A percentile compares a stretch with the other conserved stretches of the same genome.
phyloP scores from a whole-genome alignment of 345 rosid species.

The Salix arbutifolia region DNA sequence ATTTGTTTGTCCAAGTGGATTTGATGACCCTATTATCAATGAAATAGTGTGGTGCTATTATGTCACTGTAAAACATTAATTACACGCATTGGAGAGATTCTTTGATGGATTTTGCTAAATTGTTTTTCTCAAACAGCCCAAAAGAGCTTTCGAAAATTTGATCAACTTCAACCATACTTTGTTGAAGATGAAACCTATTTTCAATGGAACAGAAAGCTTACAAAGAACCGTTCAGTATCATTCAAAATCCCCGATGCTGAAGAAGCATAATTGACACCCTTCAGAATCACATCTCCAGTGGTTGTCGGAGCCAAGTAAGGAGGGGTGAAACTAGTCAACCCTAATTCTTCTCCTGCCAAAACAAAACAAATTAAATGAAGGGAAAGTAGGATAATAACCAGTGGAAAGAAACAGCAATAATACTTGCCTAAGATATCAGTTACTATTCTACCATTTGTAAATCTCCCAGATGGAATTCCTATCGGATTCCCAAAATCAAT shows the following conservation, averaged over 20 bases:
- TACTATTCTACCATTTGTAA: slow-evolving; percentile 9
- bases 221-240: slow-evolving; percentile 63
- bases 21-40: slow-evolving; percentile 47
- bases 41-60: neutral
- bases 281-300: slow-evolving; percentile 36
- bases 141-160: too few species aligned
- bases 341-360: slow-evolving; percentile 10
- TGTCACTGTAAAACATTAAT: too few species aligned
- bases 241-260: slow-evolving; percentile 80
- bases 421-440: slow-evolving; percentile 21
- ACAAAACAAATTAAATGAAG: neutral
- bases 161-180: too few species aligned
- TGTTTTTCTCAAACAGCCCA: too few species aligned
- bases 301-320: slow-evolving; percentile 81
- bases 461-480: slow-evolving; percentile 6
- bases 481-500: slow-evolving; percentile 7
- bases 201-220: slow-evolving; percentile 26
- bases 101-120: too few species aligned
- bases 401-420: neutral
- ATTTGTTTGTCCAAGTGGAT: slow-evolving; percentile 61
- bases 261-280: slow-evolving; percentile 80
- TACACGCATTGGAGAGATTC: too few species aligned
- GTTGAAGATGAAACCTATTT: too few species aligned
- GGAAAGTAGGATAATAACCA: neutral
- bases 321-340: slow-evolving; percentile 35